A percentile compares a stretch with the other conserved stretches of the same genome.
Evolutionary conservation across 2,329 filamentous ascomycete genomes (phyloP).

Genomic region (Aschersonia sp.): DNA sequence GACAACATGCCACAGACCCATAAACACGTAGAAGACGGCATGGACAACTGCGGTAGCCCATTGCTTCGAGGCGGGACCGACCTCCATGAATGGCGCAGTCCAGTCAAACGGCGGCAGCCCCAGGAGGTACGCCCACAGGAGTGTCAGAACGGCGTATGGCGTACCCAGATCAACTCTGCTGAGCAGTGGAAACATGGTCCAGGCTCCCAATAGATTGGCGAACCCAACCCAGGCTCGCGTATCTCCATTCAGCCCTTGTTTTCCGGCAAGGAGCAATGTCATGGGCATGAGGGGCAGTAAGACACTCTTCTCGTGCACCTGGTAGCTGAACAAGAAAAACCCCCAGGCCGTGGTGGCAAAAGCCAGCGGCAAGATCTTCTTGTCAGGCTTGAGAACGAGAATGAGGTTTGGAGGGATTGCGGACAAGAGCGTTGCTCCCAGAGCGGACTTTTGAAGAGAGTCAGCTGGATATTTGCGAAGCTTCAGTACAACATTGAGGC

Average conservation of each 20-base stretch:
- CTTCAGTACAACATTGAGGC: conserved; percentile 79
- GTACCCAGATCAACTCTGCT: conserved; percentile 69
- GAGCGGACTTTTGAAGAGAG: conserved; percentile 61
- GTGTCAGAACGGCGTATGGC: conserved; percentile 71
- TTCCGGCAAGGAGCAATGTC: conserved; percentile 71
- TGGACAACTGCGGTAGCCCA: conserved; percentile 57
- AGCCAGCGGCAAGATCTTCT: conserved; percentile 62
- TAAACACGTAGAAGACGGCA: conserved; percentile 57
- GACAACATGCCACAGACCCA: conserved; percentile 67
- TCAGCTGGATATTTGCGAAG: conserved; percentile 57
- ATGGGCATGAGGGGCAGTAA: conserved; percentile 84
- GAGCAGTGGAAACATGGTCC: conserved; percentile 89
- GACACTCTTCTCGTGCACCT: conserved; percentile 97
- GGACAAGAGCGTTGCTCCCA: conserved; percentile 58
- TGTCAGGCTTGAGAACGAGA: conserved; percentile 64
- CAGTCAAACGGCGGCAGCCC: conserved; percentile 70
- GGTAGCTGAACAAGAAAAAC: conserved; percentile 95
- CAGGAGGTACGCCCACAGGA: conserved; percentile 84
- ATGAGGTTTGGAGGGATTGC: conserved; percentile 69
- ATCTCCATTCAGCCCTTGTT: conserved; percentile 61
- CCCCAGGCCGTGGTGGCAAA: conserved; percentile 83
- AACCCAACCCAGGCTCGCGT: conserved; percentile 89
- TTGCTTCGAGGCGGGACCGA: conserved; percentile 15
- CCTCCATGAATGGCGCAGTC: conserved; percentile 47
- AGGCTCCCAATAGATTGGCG: conserved; percentile 75